Evolutionary conservation across 2,329 filamentous ascomycete species (phyloP), one percentile per base, ranked within the genome.

Genomic region (Clarireedia hainanense): DNA sequence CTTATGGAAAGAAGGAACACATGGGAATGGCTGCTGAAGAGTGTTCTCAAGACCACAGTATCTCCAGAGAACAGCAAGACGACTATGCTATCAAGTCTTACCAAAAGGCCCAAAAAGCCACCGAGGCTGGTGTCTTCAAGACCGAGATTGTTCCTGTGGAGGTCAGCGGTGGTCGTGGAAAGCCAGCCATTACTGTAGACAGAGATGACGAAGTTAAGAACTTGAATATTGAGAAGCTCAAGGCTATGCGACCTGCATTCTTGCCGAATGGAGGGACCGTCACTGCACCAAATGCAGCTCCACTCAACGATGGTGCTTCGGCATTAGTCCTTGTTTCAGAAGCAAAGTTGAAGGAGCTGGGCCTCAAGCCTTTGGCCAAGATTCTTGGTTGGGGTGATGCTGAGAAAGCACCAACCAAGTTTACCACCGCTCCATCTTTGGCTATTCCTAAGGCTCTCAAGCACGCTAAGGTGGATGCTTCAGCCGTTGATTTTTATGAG

Each of bases 311-410:
- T 71, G 94, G 94, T 64, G 92, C 91, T 53, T 87, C 91, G 23
- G 94, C 94, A 58, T 77, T 97, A 58, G 89, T 99, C 58, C 86
- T 99, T 62, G 90, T 95, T 65, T 96, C 91, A 43, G 92, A 96
- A 77, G 86, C 86, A 58, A 95, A 95, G 75, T 79, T 99, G 68
- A 91, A 96, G 79, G 85, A 94, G 75, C 86, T 96, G 64, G 85
- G 85, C 68, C 79, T 97, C 63, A 96, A 88, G 74, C 94, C 94
- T 56, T 80, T 99, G 61, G 94, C 90, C 70, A 96, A 95, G 81
- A 97, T 99, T 68, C 85, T 94, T 60, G 94, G 94, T 67, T 99
- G 94, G 94, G 94, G 85, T 66, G 94, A 99, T 70, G 92, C 94
- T 57, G 94, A 88, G 61, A 86, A 95, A 63, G 84, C 89, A 69